A percentile compares a stretch with the other conserved stretches of the same genome.
Evolutionary conservation across 2,329 filamentous ascomycete species (phyloP).

Genomic region (Fusarium brachygibbosum): DNA sequence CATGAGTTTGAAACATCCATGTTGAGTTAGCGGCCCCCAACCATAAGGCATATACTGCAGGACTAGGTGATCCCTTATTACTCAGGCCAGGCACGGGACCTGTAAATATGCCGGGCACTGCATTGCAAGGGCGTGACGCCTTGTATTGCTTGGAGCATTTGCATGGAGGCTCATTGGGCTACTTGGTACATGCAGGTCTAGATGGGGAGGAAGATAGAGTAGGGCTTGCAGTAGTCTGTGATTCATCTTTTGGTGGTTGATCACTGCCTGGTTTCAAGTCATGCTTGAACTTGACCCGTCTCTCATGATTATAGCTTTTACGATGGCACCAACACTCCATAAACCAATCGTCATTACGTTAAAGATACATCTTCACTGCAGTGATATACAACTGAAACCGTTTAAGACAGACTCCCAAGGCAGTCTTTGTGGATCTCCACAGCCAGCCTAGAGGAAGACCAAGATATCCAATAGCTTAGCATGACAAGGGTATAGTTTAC

Average conservation of each 20-base stretch:
- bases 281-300: not conserved
- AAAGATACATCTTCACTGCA: not conserved
- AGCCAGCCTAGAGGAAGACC: slow-evolving; percentile 16
- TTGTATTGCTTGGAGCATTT: slow-evolving; percentile 21
- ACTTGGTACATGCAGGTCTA: slow-evolving; percentile 12
- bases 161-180: slow-evolving; percentile 12
- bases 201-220: not conserved
- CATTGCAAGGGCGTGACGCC: slow-evolving; percentile 12
- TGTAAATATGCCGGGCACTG: slow-evolving; percentile 26
- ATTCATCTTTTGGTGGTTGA: slow-evolving; percentile 7
- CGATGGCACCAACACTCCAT: not conserved
- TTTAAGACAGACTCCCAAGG: slow-evolving; percentile 22
- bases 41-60: slow-evolving; percentile 38
- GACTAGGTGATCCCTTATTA: slow-evolving; percentile 9
- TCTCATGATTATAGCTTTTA: not conserved
- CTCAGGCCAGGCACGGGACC: slow-evolving; percentile 37
- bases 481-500: slow-evolving; percentile 2
- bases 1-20: slow-evolving; percentile 6
- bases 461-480: slow-evolving; percentile 20
- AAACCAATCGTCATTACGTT: not conserved
- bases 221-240: slow-evolving; percentile 19
- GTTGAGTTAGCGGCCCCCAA: slow-evolving; percentile 16
- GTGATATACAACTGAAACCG: not conserved
- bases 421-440: slow-evolving; percentile 31
- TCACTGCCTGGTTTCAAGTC: slow-evolving; percentile 2